Evolutionary conservation across 1,284 basidiomycete species (phyloP).

Genomic region (Puccinia horiana): DNA sequence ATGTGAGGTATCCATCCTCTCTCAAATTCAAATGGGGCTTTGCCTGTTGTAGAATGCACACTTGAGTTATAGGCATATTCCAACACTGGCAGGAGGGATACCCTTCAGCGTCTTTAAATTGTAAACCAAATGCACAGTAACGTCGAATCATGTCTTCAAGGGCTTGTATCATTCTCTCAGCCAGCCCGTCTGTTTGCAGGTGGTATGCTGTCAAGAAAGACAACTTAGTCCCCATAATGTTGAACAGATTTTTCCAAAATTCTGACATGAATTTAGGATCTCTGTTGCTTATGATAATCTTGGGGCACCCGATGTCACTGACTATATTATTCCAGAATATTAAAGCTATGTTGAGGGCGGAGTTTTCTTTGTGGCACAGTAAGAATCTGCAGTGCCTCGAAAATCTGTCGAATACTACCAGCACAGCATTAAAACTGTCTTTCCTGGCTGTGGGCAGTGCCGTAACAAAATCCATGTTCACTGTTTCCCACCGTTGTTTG

Average conservation of each 20-base stretch:
- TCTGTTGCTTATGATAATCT: slow-evolving; percentile 61
- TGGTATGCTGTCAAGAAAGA: neutral
- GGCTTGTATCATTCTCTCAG: neutral
- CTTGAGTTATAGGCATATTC: neutral
- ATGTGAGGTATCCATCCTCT: neutral
- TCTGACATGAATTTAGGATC: slow-evolving; percentile 61
- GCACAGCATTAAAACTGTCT: neutral
- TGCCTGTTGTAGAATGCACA: neutral
- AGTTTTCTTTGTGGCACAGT: slow-evolving; percentile 11
- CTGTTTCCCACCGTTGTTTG: neutral
- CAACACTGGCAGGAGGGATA: neutral
- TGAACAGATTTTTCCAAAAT: slow-evolving; percentile 61
- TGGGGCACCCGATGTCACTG: slow-evolving; percentile 57
- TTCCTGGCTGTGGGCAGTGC: neutral
- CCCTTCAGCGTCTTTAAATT: neutral
- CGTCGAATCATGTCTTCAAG: neutral
- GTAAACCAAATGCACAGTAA: neutral
- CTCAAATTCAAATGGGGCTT: neutral
- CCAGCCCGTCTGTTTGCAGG: neutral
- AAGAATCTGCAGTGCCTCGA: neutral
- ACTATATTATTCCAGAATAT: slow-evolving; percentile 14
- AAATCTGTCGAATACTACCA: slow-evolving; percentile 23
- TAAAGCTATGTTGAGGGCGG: neutral
- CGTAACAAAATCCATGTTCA: neutral
- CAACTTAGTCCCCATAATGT: slow-evolving; percentile 56